Percentiles rank a stretch among this genome's conserved stretches.
Conservation (phyloP, 2,329 filamentous ascomycete species). For the Phaeosphaeria sp. region DNA sequence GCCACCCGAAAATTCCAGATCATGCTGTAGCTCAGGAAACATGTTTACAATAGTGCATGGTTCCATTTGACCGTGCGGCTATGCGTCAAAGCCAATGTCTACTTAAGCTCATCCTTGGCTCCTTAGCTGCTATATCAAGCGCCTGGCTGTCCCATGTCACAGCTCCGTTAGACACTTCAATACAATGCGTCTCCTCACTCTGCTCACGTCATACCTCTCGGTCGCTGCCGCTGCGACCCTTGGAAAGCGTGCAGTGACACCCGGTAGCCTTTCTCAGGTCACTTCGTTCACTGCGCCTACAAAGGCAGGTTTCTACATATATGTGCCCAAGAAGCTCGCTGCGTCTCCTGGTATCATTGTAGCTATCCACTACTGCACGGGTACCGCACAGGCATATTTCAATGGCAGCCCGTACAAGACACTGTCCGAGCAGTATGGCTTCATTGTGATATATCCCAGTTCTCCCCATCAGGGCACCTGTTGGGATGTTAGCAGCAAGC, state of each 20-base stretch:
- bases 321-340: constrained; percentile 55
- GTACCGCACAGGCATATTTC: constrained; percentile 59
- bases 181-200: constrained; percentile 33
- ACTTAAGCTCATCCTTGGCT: constrained; percentile 2
- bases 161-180: neutral
- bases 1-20: neutral
- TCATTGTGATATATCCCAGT: constrained; percentile 67
- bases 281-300: constrained; percentile 55
- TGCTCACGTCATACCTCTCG: constrained; percentile 27
- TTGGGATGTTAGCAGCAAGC: constrained; percentile 66
- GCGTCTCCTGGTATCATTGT: constrained; percentile 60
- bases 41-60: neutral
- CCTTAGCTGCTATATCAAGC: constrained; percentile 4
- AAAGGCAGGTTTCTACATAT: constrained; percentile 61
- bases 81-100: neutral
- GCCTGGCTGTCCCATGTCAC: neutral
- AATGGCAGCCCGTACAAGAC: constrained; percentile 60
- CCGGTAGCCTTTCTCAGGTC: constrained; percentile 47
- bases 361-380: constrained; percentile 64
- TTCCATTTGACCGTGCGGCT: constrained; percentile 10
- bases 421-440: constrained; percentile 63
- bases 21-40: neutral
- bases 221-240: constrained; percentile 30
- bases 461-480: constrained; percentile 61
- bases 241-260: constrained; percentile 33